These are phyloP conservation scores for Tilletia caries DNA, from an alignment of 1,284 basidiomycete genomes.

Conservation along the genomic window DNA sequence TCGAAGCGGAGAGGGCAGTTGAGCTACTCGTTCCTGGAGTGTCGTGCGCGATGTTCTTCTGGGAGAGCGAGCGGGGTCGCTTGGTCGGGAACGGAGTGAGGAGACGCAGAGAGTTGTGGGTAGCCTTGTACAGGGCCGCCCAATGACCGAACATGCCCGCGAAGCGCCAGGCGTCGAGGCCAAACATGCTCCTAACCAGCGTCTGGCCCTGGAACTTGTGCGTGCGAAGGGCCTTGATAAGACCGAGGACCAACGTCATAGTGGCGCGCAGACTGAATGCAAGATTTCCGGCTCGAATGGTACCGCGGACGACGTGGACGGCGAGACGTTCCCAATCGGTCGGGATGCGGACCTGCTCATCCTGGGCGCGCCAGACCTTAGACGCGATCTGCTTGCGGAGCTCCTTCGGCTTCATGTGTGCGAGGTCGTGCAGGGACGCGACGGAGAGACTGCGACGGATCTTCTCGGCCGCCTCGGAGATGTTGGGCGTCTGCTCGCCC, in stretches of 20 bases:
- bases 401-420: slow-evolving; percentile 36
- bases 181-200: slow-evolving; percentile 34
- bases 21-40: not conserved
- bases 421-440: slow-evolving; percentile 42
- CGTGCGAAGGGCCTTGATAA: slow-evolving; percentile 43
- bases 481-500: slow-evolving; percentile 44
- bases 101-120: slow-evolving; percentile 48
- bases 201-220: slow-evolving; percentile 23
- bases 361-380: slow-evolving; percentile 50
- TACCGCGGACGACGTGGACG: slow-evolving; percentile 46
- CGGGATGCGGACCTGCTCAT: slow-evolving; percentile 44
- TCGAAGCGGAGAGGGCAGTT: not conserved
- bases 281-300: slow-evolving; percentile 40
- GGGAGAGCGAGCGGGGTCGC: slow-evolving; percentile 9
- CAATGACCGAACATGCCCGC: slow-evolving; percentile 45
- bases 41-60: not conserved
- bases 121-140: slow-evolving; percentile 49
- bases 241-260: slow-evolving; percentile 40
- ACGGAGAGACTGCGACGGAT: slow-evolving; percentile 56
- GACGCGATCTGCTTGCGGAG: slow-evolving; percentile 41
- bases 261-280: slow-evolving; percentile 44
- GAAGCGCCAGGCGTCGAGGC: slow-evolving; percentile 43
- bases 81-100: slow-evolving; percentile 36
- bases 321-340: slow-evolving; percentile 49
- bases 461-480: slow-evolving; percentile 67